A percentile compares a stretch with the other conserved stretches of the same genome.
Evolutionary conservation across 768 basidiomycete genomes (phyloP).

Genomic region (Dacryopinax spathularia): DNA sequence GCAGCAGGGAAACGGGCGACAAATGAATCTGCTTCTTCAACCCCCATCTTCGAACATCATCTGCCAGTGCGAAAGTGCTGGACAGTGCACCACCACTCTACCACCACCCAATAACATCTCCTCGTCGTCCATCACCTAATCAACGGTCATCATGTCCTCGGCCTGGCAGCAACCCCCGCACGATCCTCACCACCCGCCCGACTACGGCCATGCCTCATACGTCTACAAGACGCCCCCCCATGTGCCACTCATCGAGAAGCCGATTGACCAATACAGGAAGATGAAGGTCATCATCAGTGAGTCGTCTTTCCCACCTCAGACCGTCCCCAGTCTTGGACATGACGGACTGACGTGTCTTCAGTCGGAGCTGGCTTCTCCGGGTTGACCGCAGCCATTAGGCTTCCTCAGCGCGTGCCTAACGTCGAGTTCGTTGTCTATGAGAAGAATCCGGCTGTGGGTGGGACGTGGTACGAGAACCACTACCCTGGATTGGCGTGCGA

Average conservation of each 20-base stretch:
- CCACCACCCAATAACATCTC: too few relatives aligned
- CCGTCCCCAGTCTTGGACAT: background rate
- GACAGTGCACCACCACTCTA: too few relatives aligned
- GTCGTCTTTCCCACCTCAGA: too few relatives aligned
- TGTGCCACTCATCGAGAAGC: background rate
- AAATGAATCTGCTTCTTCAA: background rate
- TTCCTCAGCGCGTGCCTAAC: constrained; percentile 40
- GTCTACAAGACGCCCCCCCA: background rate
- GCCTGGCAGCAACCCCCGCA: background rate
- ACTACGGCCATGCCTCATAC: background rate
- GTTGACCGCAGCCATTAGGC: constrained; percentile 45
- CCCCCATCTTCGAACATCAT: too few relatives aligned
- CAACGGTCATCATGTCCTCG: background rate
- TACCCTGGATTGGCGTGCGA: constrained; percentile 7
- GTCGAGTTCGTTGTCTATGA: constrained; percentile 46
- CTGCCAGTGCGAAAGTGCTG: too few relatives aligned
- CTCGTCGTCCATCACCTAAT: too few relatives aligned
- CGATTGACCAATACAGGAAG: constrained; percentile 39
- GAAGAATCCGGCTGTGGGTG: constrained; percentile 43
- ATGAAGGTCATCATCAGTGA: constrained; percentile 36
- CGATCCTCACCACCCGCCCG: background rate
- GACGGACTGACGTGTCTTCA: background rate
- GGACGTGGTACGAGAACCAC: constrained; percentile 34
- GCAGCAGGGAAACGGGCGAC: background rate
- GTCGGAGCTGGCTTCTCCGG: constrained; percentile 49